Percentiles rank a stretch among this genome's conserved stretches.
phyloP scores from a whole-genome alignment of 1,284 basidiomycete genomes.

The Mycena citricolor region DNA sequence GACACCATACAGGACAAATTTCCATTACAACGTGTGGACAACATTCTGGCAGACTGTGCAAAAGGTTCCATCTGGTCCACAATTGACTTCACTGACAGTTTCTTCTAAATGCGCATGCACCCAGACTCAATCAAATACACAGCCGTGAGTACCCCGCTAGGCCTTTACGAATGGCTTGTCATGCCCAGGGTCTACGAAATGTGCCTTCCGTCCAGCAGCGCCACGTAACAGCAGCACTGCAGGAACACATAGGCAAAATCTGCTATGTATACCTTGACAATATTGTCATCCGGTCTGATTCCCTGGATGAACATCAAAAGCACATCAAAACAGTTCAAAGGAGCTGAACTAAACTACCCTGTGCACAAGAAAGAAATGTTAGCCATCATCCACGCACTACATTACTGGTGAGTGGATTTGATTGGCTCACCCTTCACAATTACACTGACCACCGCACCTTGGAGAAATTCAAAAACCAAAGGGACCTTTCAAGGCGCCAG shows the following conservation, averaged over 20 bases:
- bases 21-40: slow-evolving; percentile 36
- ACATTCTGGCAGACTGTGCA: slow-evolving; percentile 33
- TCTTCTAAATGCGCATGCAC: slow-evolving; percentile 39
- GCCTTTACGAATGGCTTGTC: slow-evolving; percentile 41
- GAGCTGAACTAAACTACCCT: slow-evolving; percentile 35
- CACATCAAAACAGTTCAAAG: slow-evolving; percentile 30
- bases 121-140: slow-evolving; percentile 37
- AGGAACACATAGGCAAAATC: slow-evolving; percentile 32
- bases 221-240: slow-evolving; percentile 31
- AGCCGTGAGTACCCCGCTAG: slow-evolving; percentile 38
- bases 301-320: slow-evolving; percentile 34
- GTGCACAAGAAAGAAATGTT: slow-evolving; percentile 39
- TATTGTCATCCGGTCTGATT: slow-evolving; percentile 42
- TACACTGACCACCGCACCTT: slow-evolving; percentile 42
- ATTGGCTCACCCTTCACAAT: slow-evolving; percentile 33
- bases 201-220: slow-evolving; percentile 38
- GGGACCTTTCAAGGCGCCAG: slow-evolving; percentile 34
- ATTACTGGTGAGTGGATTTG: slow-evolving; percentile 36
- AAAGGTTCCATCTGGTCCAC: slow-evolving; percentile 34
- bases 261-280: slow-evolving; percentile 44
- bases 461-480: slow-evolving; percentile 35
- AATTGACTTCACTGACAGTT: slow-evolving; percentile 42
- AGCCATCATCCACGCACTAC: slow-evolving; percentile 33
- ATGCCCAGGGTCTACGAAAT: slow-evolving; percentile 42
- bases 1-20: slow-evolving; percentile 17